These are phyloP conservation scores for Phyllosticta ampelicida DNA, from an alignment of 2,329 filamentous ascomycete genomes.

Conservation along the genomic window DNA sequence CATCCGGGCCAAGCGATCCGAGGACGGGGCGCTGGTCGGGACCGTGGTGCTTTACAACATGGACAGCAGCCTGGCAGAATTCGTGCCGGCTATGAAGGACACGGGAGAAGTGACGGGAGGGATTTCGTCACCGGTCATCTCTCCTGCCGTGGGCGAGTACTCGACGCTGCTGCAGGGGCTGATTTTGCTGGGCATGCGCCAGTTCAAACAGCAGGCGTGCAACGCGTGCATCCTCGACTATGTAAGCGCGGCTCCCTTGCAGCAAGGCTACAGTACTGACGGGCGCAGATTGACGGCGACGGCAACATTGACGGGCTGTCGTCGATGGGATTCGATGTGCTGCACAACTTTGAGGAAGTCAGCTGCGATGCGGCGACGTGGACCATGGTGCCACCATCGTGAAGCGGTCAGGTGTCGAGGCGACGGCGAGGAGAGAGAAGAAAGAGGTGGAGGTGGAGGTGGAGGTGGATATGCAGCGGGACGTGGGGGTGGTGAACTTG, in stretches of 20 bases:
- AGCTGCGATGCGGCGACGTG: slow-evolving; percentile 55
- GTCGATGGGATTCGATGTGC: slow-evolving; percentile 68
- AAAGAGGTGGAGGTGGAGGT: background rate
- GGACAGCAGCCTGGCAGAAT: slow-evolving; percentile 55
- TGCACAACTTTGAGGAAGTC: slow-evolving; percentile 75
- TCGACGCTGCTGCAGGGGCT: slow-evolving; percentile 66
- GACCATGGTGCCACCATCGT: slow-evolving; percentile 43
- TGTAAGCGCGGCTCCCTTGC: slow-evolving; percentile 44
- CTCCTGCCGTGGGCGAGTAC: slow-evolving; percentile 55
- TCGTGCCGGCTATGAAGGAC: slow-evolving; percentile 57
- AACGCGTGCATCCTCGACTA: slow-evolving; percentile 66
- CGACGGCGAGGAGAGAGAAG: background rate
- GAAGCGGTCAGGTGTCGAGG: slow-evolving; percentile 1
- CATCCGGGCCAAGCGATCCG: slow-evolving; percentile 65
- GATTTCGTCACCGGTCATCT: slow-evolving; percentile 70
- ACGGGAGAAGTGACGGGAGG: slow-evolving; percentile 54
- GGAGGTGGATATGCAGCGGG: background rate
- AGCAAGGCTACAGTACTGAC: slow-evolving; percentile 17
- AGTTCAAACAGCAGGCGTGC: slow-evolving; percentile 69
- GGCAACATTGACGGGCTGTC: slow-evolving; percentile 62
- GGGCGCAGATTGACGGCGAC: slow-evolving; percentile 53
- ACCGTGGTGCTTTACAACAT: slow-evolving; percentile 71
- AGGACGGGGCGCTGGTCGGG: slow-evolving; percentile 59
- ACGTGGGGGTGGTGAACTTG: background rate
- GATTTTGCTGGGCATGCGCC: slow-evolving; percentile 67